Conservation (phyloP, 805 yeast genomes). For the Kodamaea sagamina region DNA sequence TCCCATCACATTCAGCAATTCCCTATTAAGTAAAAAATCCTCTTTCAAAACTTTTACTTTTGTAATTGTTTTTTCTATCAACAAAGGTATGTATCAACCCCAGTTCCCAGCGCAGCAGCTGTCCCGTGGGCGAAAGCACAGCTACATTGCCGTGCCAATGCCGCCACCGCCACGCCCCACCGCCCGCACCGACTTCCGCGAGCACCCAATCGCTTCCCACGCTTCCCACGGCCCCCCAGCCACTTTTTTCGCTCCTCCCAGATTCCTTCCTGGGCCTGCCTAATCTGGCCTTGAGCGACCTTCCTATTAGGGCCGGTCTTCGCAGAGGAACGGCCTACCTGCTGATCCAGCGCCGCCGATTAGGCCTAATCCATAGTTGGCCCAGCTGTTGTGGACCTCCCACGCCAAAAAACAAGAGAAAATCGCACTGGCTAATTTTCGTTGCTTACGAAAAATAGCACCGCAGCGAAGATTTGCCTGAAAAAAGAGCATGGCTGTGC, state of each 20-base stretch:
- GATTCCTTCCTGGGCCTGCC: conserved; percentile 12
- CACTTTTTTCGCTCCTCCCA: conserved; percentile 11
- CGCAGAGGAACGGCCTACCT: background rate
- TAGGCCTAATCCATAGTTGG: background rate
- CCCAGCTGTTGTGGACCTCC: background rate
- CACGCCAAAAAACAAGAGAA: background rate
- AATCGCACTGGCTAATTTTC: too few relatives aligned
- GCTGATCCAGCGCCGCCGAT: too few relatives aligned
- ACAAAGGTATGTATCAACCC: conserved; percentile 9
- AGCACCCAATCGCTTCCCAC: too few relatives aligned
- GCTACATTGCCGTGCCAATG: background rate
- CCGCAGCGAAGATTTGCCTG: background rate
- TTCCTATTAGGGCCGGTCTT: conserved; percentile 11
- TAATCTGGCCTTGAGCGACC: conserved; percentile 12
- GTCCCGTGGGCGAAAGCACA: background rate
- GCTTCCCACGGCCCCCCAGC: background rate
- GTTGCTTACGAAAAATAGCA: background rate
- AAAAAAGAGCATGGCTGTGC: conserved; percentile 1
- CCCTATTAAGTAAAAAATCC: conserved; percentile 15
- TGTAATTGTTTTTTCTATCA: conserved; percentile 12
- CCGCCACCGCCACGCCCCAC: background rate
- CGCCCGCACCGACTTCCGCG: too few relatives aligned
- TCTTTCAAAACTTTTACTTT: conserved; percentile 13
- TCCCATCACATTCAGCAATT: conserved; percentile 12
- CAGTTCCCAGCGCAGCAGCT: background rate